Conservation (phyloP, 2,329 filamentous ascomycete species). For the Lachnum nothofagi region DNA sequence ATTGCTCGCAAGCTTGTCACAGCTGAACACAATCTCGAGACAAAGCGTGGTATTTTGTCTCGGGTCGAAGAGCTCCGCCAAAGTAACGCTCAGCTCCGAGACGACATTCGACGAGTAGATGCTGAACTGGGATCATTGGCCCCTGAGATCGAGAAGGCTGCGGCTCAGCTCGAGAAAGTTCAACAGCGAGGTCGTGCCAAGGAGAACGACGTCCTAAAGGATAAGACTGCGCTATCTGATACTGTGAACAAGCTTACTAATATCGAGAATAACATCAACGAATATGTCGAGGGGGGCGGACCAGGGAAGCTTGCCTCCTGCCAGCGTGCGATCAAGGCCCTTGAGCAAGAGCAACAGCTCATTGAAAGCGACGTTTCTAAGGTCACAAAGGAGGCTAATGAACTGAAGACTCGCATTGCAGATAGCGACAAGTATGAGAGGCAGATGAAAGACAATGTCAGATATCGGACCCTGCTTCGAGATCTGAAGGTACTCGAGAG, state of each 20-base stretch:
- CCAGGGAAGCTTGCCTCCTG: constrained; percentile 65
- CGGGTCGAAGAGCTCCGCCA: constrained; percentile 71
- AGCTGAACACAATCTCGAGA: constrained; percentile 71
- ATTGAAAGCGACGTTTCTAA: constrained; percentile 64
- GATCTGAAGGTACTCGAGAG: constrained; percentile 60
- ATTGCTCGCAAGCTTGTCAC: constrained; percentile 66
- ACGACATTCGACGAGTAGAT: constrained; percentile 65
- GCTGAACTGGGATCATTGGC: constrained; percentile 67
- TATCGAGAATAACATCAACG: constrained; percentile 70
- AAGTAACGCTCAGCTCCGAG: constrained; percentile 62
- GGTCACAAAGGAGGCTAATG: constrained; percentile 67
- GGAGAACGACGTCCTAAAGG: constrained; percentile 66
- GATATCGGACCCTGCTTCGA: constrained; percentile 70
- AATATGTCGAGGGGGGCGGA: constrained; percentile 73
- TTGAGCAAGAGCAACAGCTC: constrained; percentile 61
- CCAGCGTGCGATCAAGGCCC: constrained; percentile 59
- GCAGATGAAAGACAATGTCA: constrained; percentile 83
- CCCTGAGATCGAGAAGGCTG: constrained; percentile 71
- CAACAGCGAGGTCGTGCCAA: constrained; percentile 64
- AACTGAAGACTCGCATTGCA: constrained; percentile 68
- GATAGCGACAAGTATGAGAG: constrained; percentile 79
- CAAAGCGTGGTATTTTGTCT: constrained; percentile 64
- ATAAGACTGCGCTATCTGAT: constrained; percentile 65
- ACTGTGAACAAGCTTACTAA: constrained; percentile 73
- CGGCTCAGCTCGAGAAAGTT: constrained; percentile 71